A percentile compares a stretch with the other conserved stretches of the same genome.
phyloP scores from a whole-genome alignment of 2,329 filamentous ascomycete genomes.

The Nothophoma quercina region DNA sequence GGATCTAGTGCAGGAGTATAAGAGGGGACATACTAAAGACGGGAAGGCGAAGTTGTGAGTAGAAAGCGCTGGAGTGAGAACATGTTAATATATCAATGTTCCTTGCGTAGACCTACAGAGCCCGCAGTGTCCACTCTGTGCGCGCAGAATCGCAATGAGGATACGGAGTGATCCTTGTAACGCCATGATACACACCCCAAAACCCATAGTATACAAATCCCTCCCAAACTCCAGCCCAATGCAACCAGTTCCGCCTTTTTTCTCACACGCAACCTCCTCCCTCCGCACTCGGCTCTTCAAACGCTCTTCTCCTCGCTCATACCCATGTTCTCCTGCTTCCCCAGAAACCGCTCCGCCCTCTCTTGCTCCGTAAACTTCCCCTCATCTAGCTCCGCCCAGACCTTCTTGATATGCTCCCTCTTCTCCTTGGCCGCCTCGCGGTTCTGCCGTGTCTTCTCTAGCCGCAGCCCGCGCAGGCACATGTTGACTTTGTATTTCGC shows the following conservation, averaged over 20 bases:
- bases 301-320: background rate
- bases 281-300: too few relatives aligned
- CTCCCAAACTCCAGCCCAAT: background rate
- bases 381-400: constrained; percentile 80
- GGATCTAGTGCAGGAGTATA: constrained; percentile 68
- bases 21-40: constrained; percentile 34
- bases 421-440: constrained; percentile 72
- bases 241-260: background rate
- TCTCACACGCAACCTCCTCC: background rate
- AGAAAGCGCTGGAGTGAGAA: too few relatives aligned
- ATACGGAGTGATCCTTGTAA: background rate
- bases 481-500: constrained; percentile 84
- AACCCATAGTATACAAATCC: constrained; percentile 4
- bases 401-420: constrained; percentile 75
- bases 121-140: too few relatives aligned
- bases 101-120: too few relatives aligned
- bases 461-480: constrained; percentile 82
- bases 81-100: too few relatives aligned
- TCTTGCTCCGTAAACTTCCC: constrained; percentile 57
- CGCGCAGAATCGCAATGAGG: background rate
- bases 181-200: background rate
- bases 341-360: background rate
- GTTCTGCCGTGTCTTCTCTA: constrained; percentile 80
- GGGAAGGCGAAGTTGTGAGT: constrained; percentile 49
- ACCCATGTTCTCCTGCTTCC: background rate